phyloP scores from a whole-genome alignment of 306 rosid genomes.

The Glycine latifolia region DNA sequence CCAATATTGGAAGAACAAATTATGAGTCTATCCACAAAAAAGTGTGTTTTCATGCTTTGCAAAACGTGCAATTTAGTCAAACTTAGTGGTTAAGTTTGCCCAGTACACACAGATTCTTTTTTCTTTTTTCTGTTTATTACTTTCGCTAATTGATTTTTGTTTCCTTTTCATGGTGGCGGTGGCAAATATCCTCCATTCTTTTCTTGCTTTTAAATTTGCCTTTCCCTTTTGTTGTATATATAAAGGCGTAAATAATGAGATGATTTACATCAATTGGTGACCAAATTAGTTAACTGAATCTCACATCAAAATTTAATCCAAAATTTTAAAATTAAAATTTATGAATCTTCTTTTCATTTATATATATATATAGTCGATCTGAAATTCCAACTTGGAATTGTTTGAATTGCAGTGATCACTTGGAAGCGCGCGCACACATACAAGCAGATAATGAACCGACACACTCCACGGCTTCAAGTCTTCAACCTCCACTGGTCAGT shows the following conservation, averaged over 20 bases:
- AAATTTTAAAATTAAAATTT: no score
- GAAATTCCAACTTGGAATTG: neutral
- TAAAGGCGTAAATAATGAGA: no score
- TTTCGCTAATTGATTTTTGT: neutral
- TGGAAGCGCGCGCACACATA: no score
- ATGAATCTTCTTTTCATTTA: no score
- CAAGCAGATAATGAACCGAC: neutral
- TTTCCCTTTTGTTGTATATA: no score
- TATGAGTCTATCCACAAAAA: neutral
- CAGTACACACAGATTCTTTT: no score
- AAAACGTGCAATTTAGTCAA: neutral
- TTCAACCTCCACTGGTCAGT: slow-evolving; percentile 4
- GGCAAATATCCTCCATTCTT: neutral
- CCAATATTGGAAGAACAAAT: neutral
- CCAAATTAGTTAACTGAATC: no score
- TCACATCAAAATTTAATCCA: no score
- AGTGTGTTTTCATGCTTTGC: neutral
- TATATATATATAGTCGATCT: no score
- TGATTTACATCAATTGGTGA: no score
- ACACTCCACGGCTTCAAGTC: neutral
- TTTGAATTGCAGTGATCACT: neutral
- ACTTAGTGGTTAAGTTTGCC: neutral
- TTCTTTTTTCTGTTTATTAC: no score
- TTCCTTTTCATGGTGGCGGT: neutral
- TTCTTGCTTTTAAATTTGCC: neutral